Conservation (phyloP, 176 grass and related monocot species). For the Rhipidocladum racemiflorum region DNA sequence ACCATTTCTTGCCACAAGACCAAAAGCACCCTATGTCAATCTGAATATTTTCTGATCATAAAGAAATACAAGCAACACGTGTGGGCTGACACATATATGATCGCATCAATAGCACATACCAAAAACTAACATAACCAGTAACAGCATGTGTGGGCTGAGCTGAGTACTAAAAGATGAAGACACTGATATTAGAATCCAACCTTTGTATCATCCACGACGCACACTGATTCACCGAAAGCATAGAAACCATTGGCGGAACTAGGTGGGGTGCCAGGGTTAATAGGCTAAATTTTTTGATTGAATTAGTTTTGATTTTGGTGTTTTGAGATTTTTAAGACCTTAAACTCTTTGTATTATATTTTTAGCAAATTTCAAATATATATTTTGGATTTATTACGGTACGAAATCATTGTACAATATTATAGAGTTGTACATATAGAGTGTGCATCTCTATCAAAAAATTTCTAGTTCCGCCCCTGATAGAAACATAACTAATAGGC, state of each 20-base stretch:
- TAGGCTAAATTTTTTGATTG: no score
- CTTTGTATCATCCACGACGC: neutral
- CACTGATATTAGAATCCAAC: neutral
- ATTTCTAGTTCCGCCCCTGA: no score
- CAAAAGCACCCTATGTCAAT: neutral
- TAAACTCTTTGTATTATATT: no score
- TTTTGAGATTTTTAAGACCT: no score
- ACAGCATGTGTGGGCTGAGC: neutral
- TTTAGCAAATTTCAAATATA: no score
- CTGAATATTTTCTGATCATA: neutral
- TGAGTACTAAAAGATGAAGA: slow-evolving; percentile 2
- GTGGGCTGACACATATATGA: neutral
- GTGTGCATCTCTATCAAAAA: no score
- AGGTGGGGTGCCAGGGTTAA: no score
- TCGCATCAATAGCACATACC: neutral
- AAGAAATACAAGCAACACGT: neutral
- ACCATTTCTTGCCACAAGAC: neutral
- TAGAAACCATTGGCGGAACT: no score
- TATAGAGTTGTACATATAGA: no score
- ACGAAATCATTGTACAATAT: no score
- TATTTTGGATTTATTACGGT: no score
- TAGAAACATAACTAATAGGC: neutral
- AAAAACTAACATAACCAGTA: neutral
- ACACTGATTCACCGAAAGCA: neutral
- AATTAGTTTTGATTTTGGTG: no score